Evolutionary conservation across 2,329 filamentous ascomycete genomes (phyloP).

Genomic region (Lasiodiplodia theobromae): DNA sequence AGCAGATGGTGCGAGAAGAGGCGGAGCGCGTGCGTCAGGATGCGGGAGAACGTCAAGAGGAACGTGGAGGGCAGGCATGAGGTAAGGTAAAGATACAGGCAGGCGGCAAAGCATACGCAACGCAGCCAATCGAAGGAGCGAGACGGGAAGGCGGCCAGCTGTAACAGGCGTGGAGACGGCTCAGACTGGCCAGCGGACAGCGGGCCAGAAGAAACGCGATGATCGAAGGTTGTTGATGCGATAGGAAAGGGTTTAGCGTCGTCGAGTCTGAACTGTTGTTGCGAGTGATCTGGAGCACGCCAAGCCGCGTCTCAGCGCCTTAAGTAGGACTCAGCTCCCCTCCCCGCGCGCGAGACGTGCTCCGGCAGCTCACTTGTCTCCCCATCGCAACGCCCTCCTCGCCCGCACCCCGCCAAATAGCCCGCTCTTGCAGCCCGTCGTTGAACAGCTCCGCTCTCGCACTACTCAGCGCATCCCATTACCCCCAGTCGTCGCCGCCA

Average conservation of each 20-base stretch:
- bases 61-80: conserved; percentile 15
- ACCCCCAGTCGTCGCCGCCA: conserved; percentile 47
- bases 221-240: conserved; percentile 25
- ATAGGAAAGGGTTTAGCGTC: conserved; percentile 30
- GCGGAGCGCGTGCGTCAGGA: not conserved
- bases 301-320: conserved; percentile 27
- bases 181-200: conserved; percentile 16
- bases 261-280: conserved; percentile 23
- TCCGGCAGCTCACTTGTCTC: conserved; percentile 22
- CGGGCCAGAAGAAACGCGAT: conserved; percentile 17
- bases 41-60: not conserved
- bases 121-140: conserved; percentile 7
- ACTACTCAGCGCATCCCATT: conserved; percentile 35
- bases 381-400: conserved; percentile 12
- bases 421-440: conserved; percentile 37
- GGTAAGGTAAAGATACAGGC: conserved; percentile 28
- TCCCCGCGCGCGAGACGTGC: conserved; percentile 29
- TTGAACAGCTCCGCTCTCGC: conserved; percentile 44
- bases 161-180: conserved; percentile 16
- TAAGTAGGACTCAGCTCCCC: conserved; percentile 27
- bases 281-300: conserved; percentile 28
- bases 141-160: not conserved
- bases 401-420: not conserved
- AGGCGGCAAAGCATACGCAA: conserved; percentile 24
- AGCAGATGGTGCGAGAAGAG: not conserved